These are phyloP conservation scores for Xylaria telfairii DNA, from an alignment of 495 filamentous ascomycete species.

Conservation along the genomic window DNA sequence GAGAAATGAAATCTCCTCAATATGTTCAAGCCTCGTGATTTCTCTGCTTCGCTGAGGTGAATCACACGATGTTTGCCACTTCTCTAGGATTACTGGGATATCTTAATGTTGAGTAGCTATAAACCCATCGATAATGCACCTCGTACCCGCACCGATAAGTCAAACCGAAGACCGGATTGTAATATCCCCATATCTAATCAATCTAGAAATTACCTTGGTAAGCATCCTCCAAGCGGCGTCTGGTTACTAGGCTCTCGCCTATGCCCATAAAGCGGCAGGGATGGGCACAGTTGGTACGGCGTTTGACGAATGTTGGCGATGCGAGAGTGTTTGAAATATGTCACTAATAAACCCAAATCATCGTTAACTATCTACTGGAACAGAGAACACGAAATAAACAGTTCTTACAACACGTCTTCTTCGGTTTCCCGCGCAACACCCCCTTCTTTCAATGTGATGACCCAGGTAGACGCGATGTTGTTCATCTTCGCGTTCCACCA, in stretches of 20 bases:
- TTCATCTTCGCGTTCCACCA: background rate
- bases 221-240: background rate
- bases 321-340: background rate
- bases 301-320: background rate
- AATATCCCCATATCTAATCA: background rate
- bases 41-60: background rate
- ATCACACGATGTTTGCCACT: background rate
- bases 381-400: background rate
- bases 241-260: background rate
- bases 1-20: background rate
- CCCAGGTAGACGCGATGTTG: background rate
- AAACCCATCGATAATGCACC: background rate
- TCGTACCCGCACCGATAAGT: background rate
- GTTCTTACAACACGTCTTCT: background rate
- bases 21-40: background rate
- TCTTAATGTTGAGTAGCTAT: background rate
- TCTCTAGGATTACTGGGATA: background rate
- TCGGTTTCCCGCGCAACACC: background rate
- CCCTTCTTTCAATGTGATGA: background rate
- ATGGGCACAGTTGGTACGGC: background rate
- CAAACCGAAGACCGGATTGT: background rate
- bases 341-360: background rate
- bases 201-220: background rate
- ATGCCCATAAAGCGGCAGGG: background rate
- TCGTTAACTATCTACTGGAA: background rate